Conservation (phyloP, 1,284 basidiomycete species). For the Schizophyllum commune region DNA sequence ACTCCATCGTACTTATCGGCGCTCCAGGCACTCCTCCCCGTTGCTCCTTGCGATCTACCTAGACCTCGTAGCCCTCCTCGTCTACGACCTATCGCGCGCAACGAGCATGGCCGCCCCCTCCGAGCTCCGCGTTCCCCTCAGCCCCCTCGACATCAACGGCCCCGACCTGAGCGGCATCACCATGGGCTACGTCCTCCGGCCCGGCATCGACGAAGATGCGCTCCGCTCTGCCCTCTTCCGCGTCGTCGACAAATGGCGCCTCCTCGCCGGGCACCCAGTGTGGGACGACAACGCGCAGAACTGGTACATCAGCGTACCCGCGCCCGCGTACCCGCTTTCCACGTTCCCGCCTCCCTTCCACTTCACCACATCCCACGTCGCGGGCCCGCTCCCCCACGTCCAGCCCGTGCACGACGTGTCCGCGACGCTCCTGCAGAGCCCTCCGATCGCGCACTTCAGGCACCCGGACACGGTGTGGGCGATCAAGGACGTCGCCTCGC, state of each 20-base stretch:
- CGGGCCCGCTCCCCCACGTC: slow-evolving; percentile 25
- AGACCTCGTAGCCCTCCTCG: no score
- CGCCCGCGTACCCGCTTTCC: background rate
- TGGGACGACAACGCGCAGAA: slow-evolving; percentile 17
- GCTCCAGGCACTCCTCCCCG: no score
- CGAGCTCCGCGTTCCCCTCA: slow-evolving; percentile 6
- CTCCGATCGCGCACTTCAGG: slow-evolving; percentile 24
- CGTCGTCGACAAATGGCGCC: slow-evolving; percentile 33
- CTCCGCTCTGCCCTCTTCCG: slow-evolving; percentile 23
- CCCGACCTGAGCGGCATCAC: slow-evolving; percentile 8
- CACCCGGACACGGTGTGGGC: slow-evolving; percentile 20
- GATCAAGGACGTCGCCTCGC: slow-evolving; percentile 11
- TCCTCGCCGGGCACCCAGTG: slow-evolving; percentile 29
- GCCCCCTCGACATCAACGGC: slow-evolving; percentile 8
- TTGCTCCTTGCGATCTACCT: no score
- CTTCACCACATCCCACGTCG: slow-evolving; percentile 25
- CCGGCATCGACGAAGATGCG: slow-evolving; percentile 24
- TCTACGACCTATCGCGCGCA: no score
- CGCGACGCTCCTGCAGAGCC: slow-evolving; percentile 21
- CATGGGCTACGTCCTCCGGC: slow-evolving; percentile 33
- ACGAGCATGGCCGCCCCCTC: no score
- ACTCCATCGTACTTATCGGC: no score
- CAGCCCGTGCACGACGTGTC: slow-evolving; percentile 25
- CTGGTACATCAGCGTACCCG: slow-evolving; percentile 9
- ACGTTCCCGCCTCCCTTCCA: slow-evolving; percentile 7